These are phyloP conservation scores for Hemileccinum impolitum DNA, from an alignment of 768 basidiomycete species.

Conservation along the genomic window DNA sequence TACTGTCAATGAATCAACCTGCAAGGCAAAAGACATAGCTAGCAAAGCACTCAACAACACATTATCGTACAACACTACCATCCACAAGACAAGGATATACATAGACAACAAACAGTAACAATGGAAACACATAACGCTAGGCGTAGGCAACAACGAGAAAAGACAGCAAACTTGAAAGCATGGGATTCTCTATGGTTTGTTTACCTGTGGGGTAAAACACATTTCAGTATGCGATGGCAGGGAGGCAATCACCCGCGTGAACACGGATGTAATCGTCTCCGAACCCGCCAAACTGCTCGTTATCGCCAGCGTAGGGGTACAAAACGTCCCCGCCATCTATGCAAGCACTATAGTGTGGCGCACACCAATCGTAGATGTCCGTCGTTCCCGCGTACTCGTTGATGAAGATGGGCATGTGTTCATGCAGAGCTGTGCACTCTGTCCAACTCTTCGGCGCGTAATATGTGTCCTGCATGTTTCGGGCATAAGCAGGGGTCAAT, in stretches of 20 bases:
- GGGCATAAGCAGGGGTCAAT: conserved; percentile 9
- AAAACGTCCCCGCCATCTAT: neutral
- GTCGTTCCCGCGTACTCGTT: conserved; percentile 21
- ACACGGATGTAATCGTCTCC: conserved; percentile 16
- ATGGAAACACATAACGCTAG: conserved; percentile 1
- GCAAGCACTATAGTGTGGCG: conserved; percentile 16
- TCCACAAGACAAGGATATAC: too few species aligned
- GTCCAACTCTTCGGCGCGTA: conserved; percentile 27
- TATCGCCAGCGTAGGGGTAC: conserved; percentile 9
- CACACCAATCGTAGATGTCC: conserved; percentile 25
- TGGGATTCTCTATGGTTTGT: conserved; percentile 1
- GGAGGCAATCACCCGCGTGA: conserved; percentile 14
- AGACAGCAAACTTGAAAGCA: neutral
- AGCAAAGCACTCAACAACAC: neutral
- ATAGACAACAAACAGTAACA: neutral
- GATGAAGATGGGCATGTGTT: conserved; percentile 28
- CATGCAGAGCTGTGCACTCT: conserved; percentile 15
- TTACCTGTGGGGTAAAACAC: neutral
- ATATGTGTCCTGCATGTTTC: conserved; percentile 20
- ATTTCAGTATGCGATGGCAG: conserved; percentile 20
- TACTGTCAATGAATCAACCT: too few species aligned
- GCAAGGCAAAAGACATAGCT: neutral
- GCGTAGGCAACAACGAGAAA: neutral
- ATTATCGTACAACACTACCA: conserved; percentile 1
- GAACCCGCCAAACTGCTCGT: conserved; percentile 11